phyloP scores from a whole-genome alignment of 495 filamentous ascomycete genomes.

The Penicillium bialowiezense region DNA sequence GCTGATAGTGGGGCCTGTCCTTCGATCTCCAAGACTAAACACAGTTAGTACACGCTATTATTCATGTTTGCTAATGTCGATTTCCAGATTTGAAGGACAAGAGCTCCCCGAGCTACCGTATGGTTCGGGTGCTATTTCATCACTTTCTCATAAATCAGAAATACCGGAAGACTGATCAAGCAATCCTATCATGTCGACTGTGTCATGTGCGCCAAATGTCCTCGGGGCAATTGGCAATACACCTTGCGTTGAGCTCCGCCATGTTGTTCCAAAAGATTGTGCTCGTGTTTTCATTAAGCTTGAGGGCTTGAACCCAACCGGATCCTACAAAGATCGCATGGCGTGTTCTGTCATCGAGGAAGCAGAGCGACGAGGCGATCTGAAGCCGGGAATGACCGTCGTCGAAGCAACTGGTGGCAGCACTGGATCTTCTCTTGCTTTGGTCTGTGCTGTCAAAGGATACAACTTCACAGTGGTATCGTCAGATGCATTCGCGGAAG shows the following conservation, averaged over 20 bases:
- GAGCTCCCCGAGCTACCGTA: too few species aligned
- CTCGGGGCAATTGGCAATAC: neutral
- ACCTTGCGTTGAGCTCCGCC: conserved; percentile 2
- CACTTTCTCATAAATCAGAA: too few species aligned
- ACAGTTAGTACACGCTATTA: too few species aligned
- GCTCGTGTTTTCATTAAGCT: conserved; percentile 14
- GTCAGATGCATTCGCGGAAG: conserved; percentile 12
- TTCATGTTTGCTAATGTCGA: too few species aligned
- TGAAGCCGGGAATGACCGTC: conserved; percentile 13
- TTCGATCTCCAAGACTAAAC: too few species aligned
- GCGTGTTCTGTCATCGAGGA: conserved; percentile 15
- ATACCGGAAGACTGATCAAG: too few species aligned
- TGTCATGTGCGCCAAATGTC: neutral
- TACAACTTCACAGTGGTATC: conserved; percentile 10
- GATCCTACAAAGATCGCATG: conserved; percentile 19
- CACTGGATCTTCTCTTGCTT: conserved; percentile 13
- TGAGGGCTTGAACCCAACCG: conserved; percentile 14
- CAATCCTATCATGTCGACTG: too few species aligned
- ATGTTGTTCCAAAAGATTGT: conserved; percentile 2
- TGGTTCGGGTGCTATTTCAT: too few species aligned
- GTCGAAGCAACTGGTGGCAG: conserved; percentile 19
- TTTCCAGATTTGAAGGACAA: too few species aligned
- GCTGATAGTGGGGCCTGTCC: too few species aligned
- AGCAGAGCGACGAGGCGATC: conserved; percentile 10
- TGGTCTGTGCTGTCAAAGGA: conserved; percentile 11